Base-by-base conservation (phyloP, 352 stramenopile species). In the Phytophthora tentaculata region DNA sequence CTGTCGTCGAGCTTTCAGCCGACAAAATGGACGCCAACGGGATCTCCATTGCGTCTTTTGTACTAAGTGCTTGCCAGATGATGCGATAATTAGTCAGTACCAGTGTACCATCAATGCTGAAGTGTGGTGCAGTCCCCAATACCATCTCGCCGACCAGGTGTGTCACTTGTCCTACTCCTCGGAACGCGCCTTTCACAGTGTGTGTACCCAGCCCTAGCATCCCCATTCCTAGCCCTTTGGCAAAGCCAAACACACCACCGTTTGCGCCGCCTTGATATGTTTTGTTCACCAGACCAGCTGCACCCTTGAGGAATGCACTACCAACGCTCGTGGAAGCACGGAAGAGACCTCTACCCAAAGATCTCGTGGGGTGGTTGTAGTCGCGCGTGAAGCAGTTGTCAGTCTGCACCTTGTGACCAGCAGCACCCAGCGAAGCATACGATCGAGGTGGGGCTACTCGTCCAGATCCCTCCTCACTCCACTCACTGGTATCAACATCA, bases 91-190 rank as follows among this genome's bases (percentile, higher is more conserved):
- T 96, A 12, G 87, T 96, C 8, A 95, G 67, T 55, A 94, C 65
- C 20, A 96, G 64, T 49, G 77, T 87, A 0, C 89, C 89, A 54
- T 96, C 87, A 62, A 96, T 94, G 37, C 86, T 95, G 71, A 95
- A 96, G 59, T 96, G 89, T 17, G 84, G 86, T 14, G 88, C 89
- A 41, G 84, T 86, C 17, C 89, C 89, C 44, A 95, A 70, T 17
- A 95, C 86, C 86, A 95, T 94, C 49, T 96, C 89, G 1, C 89
- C 89, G 2, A 96, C 89, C 14, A 94, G 74, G 48, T 94, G 91
- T 1, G 89, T 96, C 54, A 96, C 88, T 56, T 96, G 89, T 0
- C 89, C 89, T 5, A 96, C 87, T 43, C 87, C 86, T 43, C 89
- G 87, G 37, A 96, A 89, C 20, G 89, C 89, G 19, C 89, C 89